These are phyloP conservation scores for Hyphopichia buzzinii DNA, from an alignment of 1,139 yeast species.

Conservation along the genomic window DNA sequence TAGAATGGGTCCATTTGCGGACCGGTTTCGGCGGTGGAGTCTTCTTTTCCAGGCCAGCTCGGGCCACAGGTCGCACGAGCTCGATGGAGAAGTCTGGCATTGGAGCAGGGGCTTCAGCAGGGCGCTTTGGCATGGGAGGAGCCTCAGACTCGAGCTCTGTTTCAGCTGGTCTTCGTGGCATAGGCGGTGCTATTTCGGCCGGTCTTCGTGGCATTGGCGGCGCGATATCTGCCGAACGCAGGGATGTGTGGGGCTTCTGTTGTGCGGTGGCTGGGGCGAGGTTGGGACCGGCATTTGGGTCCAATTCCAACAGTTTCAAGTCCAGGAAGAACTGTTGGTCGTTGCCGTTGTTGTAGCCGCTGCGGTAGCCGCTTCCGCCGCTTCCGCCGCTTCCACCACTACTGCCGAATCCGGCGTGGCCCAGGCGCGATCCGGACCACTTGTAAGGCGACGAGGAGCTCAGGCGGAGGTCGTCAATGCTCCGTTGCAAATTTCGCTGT, in stretches of 20 bases:
- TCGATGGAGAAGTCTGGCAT: slow-evolving; percentile 12
- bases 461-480: slow-evolving; percentile 29
- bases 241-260: too few relatives aligned
- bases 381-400: neutral
- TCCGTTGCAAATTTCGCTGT: slow-evolving; percentile 29
- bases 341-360: too few relatives aligned
- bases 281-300: too few relatives aligned
- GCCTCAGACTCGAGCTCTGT: too few relatives aligned
- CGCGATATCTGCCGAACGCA: too few relatives aligned
- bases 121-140: slow-evolving; percentile 15
- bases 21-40: slow-evolving; percentile 3
- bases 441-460: slow-evolving; percentile 9
- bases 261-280: too few relatives aligned
- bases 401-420: neutral
- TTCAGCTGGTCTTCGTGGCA: too few relatives aligned
- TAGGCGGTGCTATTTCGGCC: too few relatives aligned
- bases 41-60: slow-evolving; percentile 2
- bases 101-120: slow-evolving; percentile 5
- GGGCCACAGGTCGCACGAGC: slow-evolving; percentile 20
- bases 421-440: slow-evolving; percentile 1
- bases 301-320: too few relatives aligned
- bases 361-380: too few relatives aligned
- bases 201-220: too few relatives aligned
- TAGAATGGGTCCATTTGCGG: slow-evolving; percentile 5
- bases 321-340: too few relatives aligned